Base-by-base conservation (phyloP, 768 basidiomycete genomes). In the Collybiopsis confluens region DNA sequence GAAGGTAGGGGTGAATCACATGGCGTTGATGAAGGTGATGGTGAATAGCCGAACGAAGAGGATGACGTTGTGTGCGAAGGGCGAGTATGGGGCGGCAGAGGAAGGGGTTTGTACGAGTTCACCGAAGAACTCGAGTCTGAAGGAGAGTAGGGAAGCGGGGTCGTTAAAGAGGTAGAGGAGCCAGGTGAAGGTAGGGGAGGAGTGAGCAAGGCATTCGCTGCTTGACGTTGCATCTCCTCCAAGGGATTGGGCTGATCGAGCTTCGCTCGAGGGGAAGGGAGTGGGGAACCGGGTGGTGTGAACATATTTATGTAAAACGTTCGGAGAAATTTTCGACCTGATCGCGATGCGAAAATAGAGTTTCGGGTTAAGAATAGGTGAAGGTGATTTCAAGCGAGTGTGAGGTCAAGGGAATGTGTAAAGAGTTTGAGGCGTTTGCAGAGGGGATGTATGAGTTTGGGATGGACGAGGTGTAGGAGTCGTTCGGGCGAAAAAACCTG, bases 231-330 rank as follows among this genome's bases (percentile, higher is more conserved):
- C 40, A 15, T 21, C 23, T 35, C 47, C 15, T 38, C 47, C 47
- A 38, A 21, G 16, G 47, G 47, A 24, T 54, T 44, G 33, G 43
- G 21, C 6, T 37, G 27, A 16, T 35, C 44, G 9, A 27, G 8
- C 4, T 37, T 33, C 27, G 35, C 53, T 33, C 49, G 43, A 38
- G 50, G 49, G 6, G 44, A 50, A 40, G 71, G 72, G 15, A 58
- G 55, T 2, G 76, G 74, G 4, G 79, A 77, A 4, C 75, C 69
- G 43, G 66, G 68, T 26, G 66, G 68, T 36, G 68, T 68, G 55
- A 68, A 67, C 65, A 68, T 67, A n/a, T 21, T 11, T 21, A 33
- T 10, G 35, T 26, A 24, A 21, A 42, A 42, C 6, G 41, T 42
- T 16, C 18, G 41, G 41, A 16, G 5, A 6, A 42, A 42, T 42